phyloP scores from a whole-genome alignment of 2,329 filamentous ascomycete genomes.

The Phialemonium atrogriseum region DNA sequence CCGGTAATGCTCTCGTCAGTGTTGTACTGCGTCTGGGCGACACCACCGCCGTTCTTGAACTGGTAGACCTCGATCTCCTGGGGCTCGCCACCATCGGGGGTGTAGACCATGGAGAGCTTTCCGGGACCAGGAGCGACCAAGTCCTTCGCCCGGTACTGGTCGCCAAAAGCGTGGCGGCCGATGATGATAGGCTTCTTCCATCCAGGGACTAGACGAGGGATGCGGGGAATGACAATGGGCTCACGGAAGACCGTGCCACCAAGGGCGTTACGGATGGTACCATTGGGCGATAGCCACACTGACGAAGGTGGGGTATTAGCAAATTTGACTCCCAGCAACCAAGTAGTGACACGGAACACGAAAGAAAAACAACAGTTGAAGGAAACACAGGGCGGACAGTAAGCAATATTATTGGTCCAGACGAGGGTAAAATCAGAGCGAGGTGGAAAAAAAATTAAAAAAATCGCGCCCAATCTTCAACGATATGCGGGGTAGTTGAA shows the following conservation, averaged over 20 bases:
- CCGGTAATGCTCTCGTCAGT: conserved; percentile 90
- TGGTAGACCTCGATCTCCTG: conserved; percentile 85
- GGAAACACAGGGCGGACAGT: no score
- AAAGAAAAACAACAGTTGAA: no score
- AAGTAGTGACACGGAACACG: no score
- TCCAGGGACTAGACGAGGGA: conserved; percentile 87
- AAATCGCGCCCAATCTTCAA: no score
- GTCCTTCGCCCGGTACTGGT: conserved; percentile 98
- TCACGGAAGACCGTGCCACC: conserved; percentile 98
- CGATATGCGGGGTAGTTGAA: conserved; percentile 8
- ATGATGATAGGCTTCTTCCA: conserved; percentile 99
- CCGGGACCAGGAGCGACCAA: conserved; percentile 72
- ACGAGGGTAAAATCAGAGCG: no score
- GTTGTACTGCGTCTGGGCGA: conserved; percentile 97
- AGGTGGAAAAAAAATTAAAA: no score
- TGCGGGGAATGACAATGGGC: conserved; percentile 90
- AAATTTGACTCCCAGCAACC: no score
- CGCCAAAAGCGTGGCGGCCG: conserved; percentile 94
- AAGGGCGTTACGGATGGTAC: conserved; percentile 67
- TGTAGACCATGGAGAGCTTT: conserved; percentile 92
- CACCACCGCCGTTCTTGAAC: conserved; percentile 78
- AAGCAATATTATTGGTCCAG: no score
- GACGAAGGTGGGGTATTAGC: no score
- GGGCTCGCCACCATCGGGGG: conserved; percentile 71
- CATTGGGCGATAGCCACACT: conserved; percentile 99